Evolutionary conservation across 768 basidiomycete species (phyloP).

Genomic region (Zangia roseola): DNA sequence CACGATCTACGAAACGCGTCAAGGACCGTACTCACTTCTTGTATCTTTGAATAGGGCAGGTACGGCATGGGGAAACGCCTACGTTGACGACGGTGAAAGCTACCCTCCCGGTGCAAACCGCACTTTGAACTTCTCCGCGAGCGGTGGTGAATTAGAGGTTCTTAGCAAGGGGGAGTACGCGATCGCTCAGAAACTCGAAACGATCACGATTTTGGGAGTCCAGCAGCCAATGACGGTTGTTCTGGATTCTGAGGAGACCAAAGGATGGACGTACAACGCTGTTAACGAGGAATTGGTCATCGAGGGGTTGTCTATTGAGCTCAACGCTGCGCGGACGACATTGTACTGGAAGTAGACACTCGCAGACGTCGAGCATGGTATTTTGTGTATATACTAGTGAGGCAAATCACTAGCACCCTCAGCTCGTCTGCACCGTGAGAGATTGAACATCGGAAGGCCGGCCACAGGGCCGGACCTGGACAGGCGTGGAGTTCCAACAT

Average conservation of each 20-base stretch:
- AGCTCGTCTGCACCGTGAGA: too few relatives aligned
- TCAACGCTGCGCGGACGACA: conserved; percentile 38
- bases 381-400: too few relatives aligned
- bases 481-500: too few relatives aligned
- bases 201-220: conserved; percentile 60
- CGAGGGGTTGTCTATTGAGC: conserved; percentile 35
- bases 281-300: conserved; percentile 43
- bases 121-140: conserved; percentile 44
- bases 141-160: conserved; percentile 37
- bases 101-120: conserved; percentile 52
- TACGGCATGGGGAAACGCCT: conserved; percentile 55
- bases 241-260: conserved; percentile 36
- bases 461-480: too few relatives aligned
- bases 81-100: conserved; percentile 67
- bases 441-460: too few relatives aligned
- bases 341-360: conserved; percentile 39
- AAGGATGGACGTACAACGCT: conserved; percentile 40
- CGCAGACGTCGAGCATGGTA: too few relatives aligned
- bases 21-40: conserved; percentile 58
- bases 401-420: too few relatives aligned
- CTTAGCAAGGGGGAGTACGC: conserved; percentile 27
- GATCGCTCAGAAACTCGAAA: conserved; percentile 46
- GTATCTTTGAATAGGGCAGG: conserved; percentile 49
- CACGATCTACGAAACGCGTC: conserved; percentile 61
- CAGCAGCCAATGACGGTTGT: conserved; percentile 41